phyloP scores from a whole-genome alignment of 2,329 filamentous ascomycete species.

The Pseudogymnoascus sp. region DNA sequence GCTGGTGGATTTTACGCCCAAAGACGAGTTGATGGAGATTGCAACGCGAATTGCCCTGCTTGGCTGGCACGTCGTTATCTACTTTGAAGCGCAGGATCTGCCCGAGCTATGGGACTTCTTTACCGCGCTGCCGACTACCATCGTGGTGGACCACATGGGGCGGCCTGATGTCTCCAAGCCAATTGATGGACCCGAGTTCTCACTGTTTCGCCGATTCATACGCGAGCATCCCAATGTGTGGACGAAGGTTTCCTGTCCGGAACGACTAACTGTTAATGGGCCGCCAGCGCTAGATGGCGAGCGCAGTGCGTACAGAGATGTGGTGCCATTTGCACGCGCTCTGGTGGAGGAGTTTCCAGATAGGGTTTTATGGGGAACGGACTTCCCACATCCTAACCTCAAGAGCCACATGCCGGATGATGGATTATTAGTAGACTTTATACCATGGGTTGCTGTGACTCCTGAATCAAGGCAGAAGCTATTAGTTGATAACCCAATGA shows the following conservation, averaged over 20 bases:
- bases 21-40: constrained; percentile 31
- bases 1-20: not conserved
- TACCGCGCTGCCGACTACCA: constrained; percentile 15
- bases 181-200: constrained; percentile 25
- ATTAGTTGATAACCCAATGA: constrained; percentile 54
- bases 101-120: constrained; percentile 21
- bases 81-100: constrained; percentile 15
- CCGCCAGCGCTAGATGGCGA: constrained; percentile 14
- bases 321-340: constrained; percentile 26
- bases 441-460: not conserved
- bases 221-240: constrained; percentile 25
- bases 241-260: constrained; percentile 33
- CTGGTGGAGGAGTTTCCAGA: constrained; percentile 28
- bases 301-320: constrained; percentile 23
- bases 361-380: constrained; percentile 31
- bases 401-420: constrained; percentile 59
- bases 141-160: constrained; percentile 32
- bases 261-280: constrained; percentile 26
- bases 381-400: constrained; percentile 33
- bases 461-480: constrained; percentile 23
- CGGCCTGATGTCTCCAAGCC: constrained; percentile 21
- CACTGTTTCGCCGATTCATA: constrained; percentile 26
- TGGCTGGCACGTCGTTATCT: constrained; percentile 22
- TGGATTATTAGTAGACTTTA: constrained; percentile 61
- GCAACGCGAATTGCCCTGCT: constrained; percentile 28